These are phyloP conservation scores for Xylaria sp. DNA, from an alignment of 2,329 filamentous ascomycete species.

Conservation along the genomic window DNA sequence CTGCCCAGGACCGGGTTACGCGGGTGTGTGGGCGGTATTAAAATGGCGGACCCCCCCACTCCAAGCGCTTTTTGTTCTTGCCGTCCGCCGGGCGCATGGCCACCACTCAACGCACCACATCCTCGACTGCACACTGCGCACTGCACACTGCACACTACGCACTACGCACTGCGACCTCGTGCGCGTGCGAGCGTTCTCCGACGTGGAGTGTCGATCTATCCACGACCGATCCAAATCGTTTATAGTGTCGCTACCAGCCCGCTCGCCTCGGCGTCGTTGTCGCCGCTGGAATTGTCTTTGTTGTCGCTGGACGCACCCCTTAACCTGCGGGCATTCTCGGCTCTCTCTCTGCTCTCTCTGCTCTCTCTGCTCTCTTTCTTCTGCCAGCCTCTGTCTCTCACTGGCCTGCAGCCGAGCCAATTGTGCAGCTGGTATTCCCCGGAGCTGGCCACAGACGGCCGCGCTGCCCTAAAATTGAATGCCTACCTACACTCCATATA, in stretches of 20 bases:
- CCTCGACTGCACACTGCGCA: no score
- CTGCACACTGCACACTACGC: no score
- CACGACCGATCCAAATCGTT: not conserved
- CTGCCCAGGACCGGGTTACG: constrained; percentile 12
- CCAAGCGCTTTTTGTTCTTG: constrained; percentile 20
- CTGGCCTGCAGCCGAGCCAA: constrained; percentile 16
- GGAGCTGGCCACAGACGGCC: constrained; percentile 9
- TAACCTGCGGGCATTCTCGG: no score
- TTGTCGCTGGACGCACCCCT: no score
- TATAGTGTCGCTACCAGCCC: not conserved
- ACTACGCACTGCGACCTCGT: not conserved
- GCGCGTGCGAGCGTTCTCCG: not conserved
- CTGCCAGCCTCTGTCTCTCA: not conserved
- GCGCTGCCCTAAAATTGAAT: not conserved
- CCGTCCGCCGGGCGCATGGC: constrained; percentile 20
- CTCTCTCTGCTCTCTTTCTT: not conserved
- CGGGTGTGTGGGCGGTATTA: constrained; percentile 27
- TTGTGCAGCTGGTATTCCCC: constrained; percentile 7
- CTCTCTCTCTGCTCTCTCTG: not conserved
- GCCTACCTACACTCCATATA: not conserved
- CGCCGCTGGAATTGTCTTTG: not conserved
- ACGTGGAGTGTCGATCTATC: not conserved
- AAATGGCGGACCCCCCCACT: constrained; percentile 24
- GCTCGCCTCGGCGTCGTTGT: not conserved
- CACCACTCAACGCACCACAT: constrained; percentile 10